These are phyloP conservation scores for Aspergillus chevalieri DNA, from an alignment of 2,329 filamentous ascomycete genomes.

Conservation along the genomic window DNA sequence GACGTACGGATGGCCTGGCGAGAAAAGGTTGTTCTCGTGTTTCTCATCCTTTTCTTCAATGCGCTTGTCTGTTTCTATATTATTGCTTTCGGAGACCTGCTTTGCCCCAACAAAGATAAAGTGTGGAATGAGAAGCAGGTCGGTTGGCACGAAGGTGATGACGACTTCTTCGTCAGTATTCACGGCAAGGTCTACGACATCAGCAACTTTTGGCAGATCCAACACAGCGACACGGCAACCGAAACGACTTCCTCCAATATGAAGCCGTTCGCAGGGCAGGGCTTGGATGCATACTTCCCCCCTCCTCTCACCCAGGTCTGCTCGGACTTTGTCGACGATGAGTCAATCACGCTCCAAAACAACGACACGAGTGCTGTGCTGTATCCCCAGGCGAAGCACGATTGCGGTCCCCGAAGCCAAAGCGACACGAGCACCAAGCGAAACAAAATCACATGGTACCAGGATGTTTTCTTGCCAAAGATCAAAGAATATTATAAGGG, in stretches of 20 bases:
- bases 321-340: constrained; percentile 60
- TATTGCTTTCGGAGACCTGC: constrained; percentile 70
- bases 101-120: constrained; percentile 90
- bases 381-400: constrained; percentile 57
- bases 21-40: constrained; percentile 80
- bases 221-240: constrained; percentile 70
- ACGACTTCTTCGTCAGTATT: constrained; percentile 82
- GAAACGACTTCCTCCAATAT: constrained; percentile 60
- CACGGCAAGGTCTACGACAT: constrained; percentile 90
- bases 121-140: constrained; percentile 74
- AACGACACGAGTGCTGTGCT: constrained; percentile 59
- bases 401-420: constrained; percentile 57
- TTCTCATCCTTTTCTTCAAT: constrained; percentile 77
- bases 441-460: constrained; percentile 68
- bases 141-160: constrained; percentile 59
- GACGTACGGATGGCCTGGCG: constrained; percentile 97
- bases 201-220: constrained; percentile 73
- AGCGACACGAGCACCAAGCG: constrained; percentile 54
- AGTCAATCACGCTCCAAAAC: constrained; percentile 47
- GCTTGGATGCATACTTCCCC: constrained; percentile 79
- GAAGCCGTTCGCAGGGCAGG: constrained; percentile 68
- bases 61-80: constrained; percentile 85
- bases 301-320: constrained; percentile 72
- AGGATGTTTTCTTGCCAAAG: constrained; percentile 62
- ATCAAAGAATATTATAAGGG: constrained; percentile 87